Conservation (phyloP, 176 grass and related monocot genomes). For the Ensete ventricosum region DNA sequence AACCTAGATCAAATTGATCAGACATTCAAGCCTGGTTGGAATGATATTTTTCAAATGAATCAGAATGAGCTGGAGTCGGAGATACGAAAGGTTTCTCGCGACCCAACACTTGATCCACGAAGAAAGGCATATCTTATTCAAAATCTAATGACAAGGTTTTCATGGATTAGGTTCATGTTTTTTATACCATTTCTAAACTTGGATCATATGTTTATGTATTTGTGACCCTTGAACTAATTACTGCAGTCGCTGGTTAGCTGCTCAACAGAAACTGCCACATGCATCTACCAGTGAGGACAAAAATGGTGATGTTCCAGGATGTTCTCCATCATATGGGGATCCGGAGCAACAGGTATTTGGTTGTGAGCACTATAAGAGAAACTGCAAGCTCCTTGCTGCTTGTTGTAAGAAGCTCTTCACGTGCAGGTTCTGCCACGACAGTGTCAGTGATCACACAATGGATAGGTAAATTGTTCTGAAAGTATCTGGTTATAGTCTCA, state of each 20-base stretch:
- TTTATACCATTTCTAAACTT: not conserved
- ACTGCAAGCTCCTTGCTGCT: conserved; percentile 67
- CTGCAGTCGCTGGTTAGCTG: conserved; percentile 75
- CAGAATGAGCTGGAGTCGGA: conserved; percentile 73
- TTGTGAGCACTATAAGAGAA: conserved; percentile 86
- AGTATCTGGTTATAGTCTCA: not conserved
- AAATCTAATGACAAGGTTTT: conserved; percentile 90
- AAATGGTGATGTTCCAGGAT: conserved; percentile 26
- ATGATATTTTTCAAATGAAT: conserved; percentile 85
- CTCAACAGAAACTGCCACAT: conserved; percentile 55
- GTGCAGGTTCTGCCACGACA: conserved; percentile 81
- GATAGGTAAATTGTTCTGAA: conserved; percentile 40
- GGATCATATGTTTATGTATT: not conserved
- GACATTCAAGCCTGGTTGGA: conserved; percentile 83
- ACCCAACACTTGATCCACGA: conserved; percentile 67
- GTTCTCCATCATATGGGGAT: conserved; percentile 52
- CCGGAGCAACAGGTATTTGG: conserved; percentile 51
- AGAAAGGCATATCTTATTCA: conserved; percentile 85
- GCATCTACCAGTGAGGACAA: conserved; percentile 23
- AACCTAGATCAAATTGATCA: conserved; percentile 42
- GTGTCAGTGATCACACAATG: conserved; percentile 69
- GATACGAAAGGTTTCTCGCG: conserved; percentile 69
- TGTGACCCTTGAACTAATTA: not conserved
- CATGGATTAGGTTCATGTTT: not conserved
- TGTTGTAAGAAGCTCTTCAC: conserved; percentile 89